These are phyloP conservation scores for Xylaria sp. DNA, from an alignment of 2,329 filamentous ascomycete genomes.

Conservation along the genomic window DNA sequence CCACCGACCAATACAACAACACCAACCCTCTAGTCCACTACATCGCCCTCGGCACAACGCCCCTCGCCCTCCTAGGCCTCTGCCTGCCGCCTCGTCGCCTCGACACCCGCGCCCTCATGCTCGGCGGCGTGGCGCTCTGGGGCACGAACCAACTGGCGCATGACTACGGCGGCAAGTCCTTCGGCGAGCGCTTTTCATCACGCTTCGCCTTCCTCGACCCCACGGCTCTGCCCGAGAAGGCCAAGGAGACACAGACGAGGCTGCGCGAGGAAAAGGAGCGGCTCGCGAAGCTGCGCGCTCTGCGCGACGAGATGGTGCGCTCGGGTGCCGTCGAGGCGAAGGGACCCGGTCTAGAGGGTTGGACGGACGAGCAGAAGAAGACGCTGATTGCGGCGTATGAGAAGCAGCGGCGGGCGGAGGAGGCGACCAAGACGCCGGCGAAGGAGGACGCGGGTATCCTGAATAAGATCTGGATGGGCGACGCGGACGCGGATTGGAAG, in stretches of 20 bases:
- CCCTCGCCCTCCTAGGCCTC: slow-evolving; percentile 44
- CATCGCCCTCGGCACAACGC: slow-evolving; percentile 43
- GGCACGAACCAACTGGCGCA: slow-evolving; percentile 51
- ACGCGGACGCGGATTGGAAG: slow-evolving; percentile 50
- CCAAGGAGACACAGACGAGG: slow-evolving; percentile 42
- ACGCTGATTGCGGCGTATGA: slow-evolving; percentile 13
- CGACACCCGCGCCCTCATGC: slow-evolving; percentile 46
- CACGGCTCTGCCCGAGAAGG: slow-evolving; percentile 53
- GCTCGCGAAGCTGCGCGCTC: slow-evolving; percentile 25
- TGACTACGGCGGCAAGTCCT: slow-evolving; percentile 52
- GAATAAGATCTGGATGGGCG: slow-evolving; percentile 54
- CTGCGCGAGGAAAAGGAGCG: slow-evolving; percentile 42
- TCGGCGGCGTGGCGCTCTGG: slow-evolving; percentile 46
- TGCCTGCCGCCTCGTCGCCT: slow-evolving; percentile 48
- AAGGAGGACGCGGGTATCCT: slow-evolving; percentile 30
- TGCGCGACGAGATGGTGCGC: slow-evolving; percentile 11
- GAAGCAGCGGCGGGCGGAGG: slow-evolving; percentile 8
- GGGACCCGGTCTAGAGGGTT: slow-evolving; percentile 27
- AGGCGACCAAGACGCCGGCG: slow-evolving; percentile 1
- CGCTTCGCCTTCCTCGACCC: slow-evolving; percentile 43
- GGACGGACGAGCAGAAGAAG: slow-evolving; percentile 15
- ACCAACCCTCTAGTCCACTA: slow-evolving; percentile 40
- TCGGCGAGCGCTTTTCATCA: slow-evolving; percentile 42
- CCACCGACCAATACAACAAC: slow-evolving; percentile 14
- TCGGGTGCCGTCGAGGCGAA: slow-evolving; percentile 19